These are phyloP conservation scores for Escallonia rubra DNA, from an alignment of 129 eudicot genomes.

Conservation along the genomic window DNA sequence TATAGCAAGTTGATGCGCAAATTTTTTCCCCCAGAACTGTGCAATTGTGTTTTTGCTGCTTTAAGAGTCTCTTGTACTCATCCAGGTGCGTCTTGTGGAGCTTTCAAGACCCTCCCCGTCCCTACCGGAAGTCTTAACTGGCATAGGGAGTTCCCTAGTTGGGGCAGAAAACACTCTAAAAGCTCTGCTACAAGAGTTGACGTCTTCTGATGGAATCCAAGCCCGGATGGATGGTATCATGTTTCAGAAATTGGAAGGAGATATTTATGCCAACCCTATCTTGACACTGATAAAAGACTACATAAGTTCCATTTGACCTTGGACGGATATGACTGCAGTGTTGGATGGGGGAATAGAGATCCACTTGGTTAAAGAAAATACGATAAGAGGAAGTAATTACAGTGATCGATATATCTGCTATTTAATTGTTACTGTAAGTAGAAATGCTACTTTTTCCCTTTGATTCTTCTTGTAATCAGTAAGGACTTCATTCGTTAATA, in stretches of 20 bases:
- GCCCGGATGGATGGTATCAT: conserved; percentile 92
- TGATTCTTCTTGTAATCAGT: too few species aligned
- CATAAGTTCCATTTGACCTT: conserved; percentile 35
- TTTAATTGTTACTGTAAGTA: too few species aligned
- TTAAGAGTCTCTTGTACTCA: not conserved
- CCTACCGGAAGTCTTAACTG: conserved; percentile 46
- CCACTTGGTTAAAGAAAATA: too few species aligned
- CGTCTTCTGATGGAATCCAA: conserved; percentile 54
- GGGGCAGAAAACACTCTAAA: conserved; percentile 55
- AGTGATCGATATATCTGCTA: too few species aligned
- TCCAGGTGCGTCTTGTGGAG: conserved; percentile 86
- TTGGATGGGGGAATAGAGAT: too few species aligned
- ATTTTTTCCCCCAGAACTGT: too few species aligned
- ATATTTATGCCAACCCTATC: conserved; percentile 39
- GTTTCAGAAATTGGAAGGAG: conserved; percentile 49
- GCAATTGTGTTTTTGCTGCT: too few species aligned
- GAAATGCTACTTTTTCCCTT: too few species aligned
- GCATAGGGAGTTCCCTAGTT: conserved; percentile 50
- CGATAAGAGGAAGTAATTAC: too few species aligned
- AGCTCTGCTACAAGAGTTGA: conserved; percentile 40
- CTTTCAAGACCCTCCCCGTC: conserved; percentile 63
- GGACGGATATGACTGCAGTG: not conserved
- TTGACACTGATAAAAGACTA: conserved; percentile 48
- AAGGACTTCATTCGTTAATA: too few species aligned
- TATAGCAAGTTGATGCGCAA: too few species aligned